A percentile compares a stretch with the other conserved stretches of the same genome.
phyloP scores from a whole-genome alignment of 2,329 filamentous ascomycete genomes.

The Zymoseptoria brevis region DNA sequence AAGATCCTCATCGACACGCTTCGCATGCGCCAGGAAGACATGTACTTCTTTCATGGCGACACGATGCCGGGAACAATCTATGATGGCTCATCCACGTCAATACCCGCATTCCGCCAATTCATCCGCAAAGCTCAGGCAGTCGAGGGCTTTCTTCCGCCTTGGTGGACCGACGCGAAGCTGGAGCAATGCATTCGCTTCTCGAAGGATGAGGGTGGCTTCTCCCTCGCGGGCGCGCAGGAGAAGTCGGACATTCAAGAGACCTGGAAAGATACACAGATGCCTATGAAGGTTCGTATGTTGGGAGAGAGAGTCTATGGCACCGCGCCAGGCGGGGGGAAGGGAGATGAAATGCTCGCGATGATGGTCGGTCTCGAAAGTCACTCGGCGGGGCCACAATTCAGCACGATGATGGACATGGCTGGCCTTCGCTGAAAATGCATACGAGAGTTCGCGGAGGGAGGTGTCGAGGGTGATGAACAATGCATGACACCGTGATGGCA shows the following conservation, averaged over 20 bases:
- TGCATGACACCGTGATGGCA: too few species aligned
- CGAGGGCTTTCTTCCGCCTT: conserved; percentile 9
- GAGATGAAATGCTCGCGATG: not conserved
- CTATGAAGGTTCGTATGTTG: conserved; percentile 9
- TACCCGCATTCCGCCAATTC: conserved; percentile 9
- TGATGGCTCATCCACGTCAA: conserved; percentile 4
- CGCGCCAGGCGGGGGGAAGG: not conserved
- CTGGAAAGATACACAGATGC: conserved; percentile 7
- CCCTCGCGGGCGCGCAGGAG: conserved; percentile 3
- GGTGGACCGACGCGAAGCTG: conserved; percentile 11
- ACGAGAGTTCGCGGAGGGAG: not conserved
- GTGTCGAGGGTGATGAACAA: not conserved
- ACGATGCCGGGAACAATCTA: conserved; percentile 12
- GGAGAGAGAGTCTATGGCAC: conserved; percentile 6
- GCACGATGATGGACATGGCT: not conserved
- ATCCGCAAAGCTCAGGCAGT: conserved; percentile 8
- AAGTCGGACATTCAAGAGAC: conserved; percentile 11
- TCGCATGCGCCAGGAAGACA: conserved; percentile 16
- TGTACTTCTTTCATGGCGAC: conserved; percentile 9
- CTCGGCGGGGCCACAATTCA: not conserved
- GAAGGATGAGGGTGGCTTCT: not conserved
- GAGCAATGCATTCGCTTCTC: conserved; percentile 10
- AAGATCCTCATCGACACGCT: conserved; percentile 19
- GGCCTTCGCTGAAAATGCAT: not conserved
- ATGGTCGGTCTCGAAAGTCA: not conserved